Percentiles rank a stretch among this genome's conserved stretches.
These are phyloP conservation scores for Dactylis glomerata DNA, from an alignment of 176 grass and related monocot genomes.

Conservation along the genomic window DNA sequence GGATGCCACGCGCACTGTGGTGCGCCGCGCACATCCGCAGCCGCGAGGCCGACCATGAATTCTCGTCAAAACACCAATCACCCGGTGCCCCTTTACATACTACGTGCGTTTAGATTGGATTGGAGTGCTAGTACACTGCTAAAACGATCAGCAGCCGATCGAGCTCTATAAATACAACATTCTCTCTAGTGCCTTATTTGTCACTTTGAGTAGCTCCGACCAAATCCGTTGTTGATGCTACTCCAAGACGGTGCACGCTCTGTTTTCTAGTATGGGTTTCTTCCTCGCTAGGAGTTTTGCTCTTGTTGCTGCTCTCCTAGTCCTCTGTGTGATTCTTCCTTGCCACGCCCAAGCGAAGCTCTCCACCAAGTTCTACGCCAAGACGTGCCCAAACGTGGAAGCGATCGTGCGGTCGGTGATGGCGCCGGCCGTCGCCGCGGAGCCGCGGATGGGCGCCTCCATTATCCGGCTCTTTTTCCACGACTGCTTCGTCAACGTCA, in stretches of 20 bases:
- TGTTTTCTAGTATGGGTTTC: constrained; percentile 11
- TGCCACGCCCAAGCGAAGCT: constrained; percentile 50
- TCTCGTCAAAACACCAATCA: constrained; percentile 1
- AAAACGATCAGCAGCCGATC: not conserved
- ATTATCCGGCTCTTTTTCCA: constrained; percentile 82
- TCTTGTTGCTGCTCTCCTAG: not conserved
- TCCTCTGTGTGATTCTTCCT: constrained; percentile 27
- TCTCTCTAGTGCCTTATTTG: not conserved
- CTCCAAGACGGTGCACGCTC: not conserved
- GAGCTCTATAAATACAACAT: constrained; percentile 10
- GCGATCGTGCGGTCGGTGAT: constrained; percentile 42
- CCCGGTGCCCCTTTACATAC: not conserved
- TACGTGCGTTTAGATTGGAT: not conserved
- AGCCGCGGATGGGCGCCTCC: constrained; percentile 70
- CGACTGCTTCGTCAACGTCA: constrained; percentile 74
- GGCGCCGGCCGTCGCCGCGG: constrained; percentile 34
- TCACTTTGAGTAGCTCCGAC: not conserved
- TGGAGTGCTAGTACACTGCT: no score
- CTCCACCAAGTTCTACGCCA: constrained; percentile 48
- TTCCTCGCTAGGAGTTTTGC: not conserved
- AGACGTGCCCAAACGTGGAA: constrained; percentile 49
- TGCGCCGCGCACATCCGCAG: constrained; percentile 37
- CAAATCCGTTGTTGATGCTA: not conserved
- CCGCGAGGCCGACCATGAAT: constrained; percentile 12
- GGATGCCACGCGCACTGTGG: not conserved